phyloP scores from a whole-genome alignment of 371 early-diverging fungal genomes.

The Amoeboradix gromovi region DNA sequence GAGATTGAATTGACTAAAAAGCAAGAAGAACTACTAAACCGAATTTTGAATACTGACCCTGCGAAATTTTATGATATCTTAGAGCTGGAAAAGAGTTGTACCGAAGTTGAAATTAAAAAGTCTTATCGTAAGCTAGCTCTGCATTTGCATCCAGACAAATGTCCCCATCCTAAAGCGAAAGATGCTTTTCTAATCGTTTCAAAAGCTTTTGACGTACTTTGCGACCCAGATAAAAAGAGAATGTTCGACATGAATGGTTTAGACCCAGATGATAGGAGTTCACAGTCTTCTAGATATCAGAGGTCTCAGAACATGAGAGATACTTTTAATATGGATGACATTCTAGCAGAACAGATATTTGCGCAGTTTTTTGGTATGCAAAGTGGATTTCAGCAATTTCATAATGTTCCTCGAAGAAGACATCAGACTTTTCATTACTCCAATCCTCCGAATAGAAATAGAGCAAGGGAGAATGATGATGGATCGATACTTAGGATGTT shows the following conservation, averaged over 20 bases:
- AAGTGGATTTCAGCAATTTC: neutral
- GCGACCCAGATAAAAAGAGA: neutral
- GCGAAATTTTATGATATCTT: slow-evolving; percentile 41
- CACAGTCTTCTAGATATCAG: neutral
- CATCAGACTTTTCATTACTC: neutral
- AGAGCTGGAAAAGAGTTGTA: slow-evolving; percentile 18
- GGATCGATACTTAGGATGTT: neutral
- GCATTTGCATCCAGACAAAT: slow-evolving; percentile 46
- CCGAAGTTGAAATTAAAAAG: slow-evolving; percentile 29
- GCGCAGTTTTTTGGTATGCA: neutral
- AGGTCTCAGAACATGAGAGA: neutral
- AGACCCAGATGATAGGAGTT: neutral
- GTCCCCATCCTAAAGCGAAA: neutral
- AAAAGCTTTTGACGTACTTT: neutral
- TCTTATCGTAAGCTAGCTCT: slow-evolving; percentile 44
- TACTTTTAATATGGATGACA: neutral
- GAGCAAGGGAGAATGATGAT: neutral
- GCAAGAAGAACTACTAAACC: neutral
- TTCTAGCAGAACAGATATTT: neutral
- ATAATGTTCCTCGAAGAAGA: neutral
- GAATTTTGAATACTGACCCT: neutral
- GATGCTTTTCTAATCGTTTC: neutral
- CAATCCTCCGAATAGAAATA: neutral
- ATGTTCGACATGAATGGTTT: neutral
- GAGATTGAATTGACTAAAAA: neutral